phyloP scores from a whole-genome alignment of 805 yeast species.

The Starmerella etchellsii region DNA sequence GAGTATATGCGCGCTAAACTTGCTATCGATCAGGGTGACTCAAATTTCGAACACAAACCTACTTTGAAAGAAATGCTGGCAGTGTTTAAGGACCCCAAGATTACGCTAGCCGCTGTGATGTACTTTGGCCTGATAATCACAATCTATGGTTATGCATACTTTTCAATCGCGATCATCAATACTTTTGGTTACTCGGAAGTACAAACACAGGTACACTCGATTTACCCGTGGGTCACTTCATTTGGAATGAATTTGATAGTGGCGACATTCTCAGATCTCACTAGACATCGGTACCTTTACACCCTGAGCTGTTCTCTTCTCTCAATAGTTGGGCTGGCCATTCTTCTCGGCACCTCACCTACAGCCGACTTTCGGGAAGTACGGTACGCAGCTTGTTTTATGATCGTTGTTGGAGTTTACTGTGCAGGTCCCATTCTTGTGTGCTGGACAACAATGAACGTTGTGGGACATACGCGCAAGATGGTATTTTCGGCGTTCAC shows the following conservation, averaged over 20 bases:
- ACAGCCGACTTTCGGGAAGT: slow-evolving; percentile 28
- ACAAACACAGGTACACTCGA: slow-evolving; percentile 64
- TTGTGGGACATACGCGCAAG: slow-evolving; percentile 49
- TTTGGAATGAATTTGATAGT: slow-evolving; percentile 49
- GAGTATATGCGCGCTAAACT: slow-evolving; percentile 45
- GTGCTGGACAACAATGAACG: slow-evolving; percentile 53
- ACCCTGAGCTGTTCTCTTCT: slow-evolving; percentile 16
- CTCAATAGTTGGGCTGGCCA: slow-evolving; percentile 42
- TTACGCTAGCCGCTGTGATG: slow-evolving; percentile 44
- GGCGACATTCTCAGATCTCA: slow-evolving; percentile 51
- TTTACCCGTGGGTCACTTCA: slow-evolving; percentile 73
- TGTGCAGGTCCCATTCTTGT: slow-evolving; percentile 54
- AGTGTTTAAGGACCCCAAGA: slow-evolving; percentile 45
- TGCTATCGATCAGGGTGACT: slow-evolving; percentile 37
- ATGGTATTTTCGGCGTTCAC: slow-evolving; percentile 47
- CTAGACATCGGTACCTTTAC: slow-evolving; percentile 28
- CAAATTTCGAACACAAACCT: slow-evolving; percentile 38
- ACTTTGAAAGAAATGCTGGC: slow-evolving; percentile 34
- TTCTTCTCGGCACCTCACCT: slow-evolving; percentile 37
- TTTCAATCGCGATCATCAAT: slow-evolving; percentile 52
- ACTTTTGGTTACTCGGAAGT: slow-evolving; percentile 53
- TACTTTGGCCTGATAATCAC: slow-evolving; percentile 57
- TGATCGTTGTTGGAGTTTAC: slow-evolving; percentile 46
- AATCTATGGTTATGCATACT: slow-evolving; percentile 62
- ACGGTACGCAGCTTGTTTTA: slow-evolving; percentile 52